A percentile compares a stretch with the other conserved stretches of the same genome.
Evolutionary conservation across 2,329 filamentous ascomycete genomes (phyloP).

Genomic region (Helotiales sp.): DNA sequence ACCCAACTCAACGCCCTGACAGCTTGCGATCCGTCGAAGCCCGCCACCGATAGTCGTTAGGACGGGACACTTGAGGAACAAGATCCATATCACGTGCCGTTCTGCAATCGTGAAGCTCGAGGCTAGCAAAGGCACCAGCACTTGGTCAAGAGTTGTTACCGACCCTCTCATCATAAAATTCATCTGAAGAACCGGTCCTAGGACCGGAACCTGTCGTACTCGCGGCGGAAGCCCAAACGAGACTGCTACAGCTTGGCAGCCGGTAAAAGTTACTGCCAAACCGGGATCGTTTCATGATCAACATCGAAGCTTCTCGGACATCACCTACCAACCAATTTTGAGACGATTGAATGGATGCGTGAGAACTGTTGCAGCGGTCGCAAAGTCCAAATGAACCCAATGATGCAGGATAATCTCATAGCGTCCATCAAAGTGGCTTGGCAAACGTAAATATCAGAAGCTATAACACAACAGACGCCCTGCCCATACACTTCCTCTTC

Average conservation of each 20-base stretch:
- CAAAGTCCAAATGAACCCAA: not conserved
- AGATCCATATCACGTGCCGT: too few species aligned
- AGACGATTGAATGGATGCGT: not conserved
- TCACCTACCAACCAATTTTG: not conserved
- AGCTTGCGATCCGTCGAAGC: not conserved
- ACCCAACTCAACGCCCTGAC: not conserved
- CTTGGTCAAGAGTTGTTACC: not conserved
- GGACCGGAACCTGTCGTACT: not conserved
- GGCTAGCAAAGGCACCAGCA: too few species aligned
- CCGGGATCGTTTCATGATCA: not conserved
- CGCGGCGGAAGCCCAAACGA: not conserved
- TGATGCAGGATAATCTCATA: not conserved
- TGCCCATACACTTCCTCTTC: slow-evolving; percentile 6
- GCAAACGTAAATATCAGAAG: not conserved
- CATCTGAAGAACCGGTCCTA: not conserved
- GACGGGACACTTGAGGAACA: too few species aligned
- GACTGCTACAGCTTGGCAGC: not conserved
- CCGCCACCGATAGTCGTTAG: too few species aligned
- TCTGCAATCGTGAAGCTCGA: too few species aligned
- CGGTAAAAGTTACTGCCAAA: not conserved
- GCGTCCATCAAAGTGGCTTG: not conserved
- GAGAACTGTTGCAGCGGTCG: too few species aligned
- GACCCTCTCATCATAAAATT: not conserved
- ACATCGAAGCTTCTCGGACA: not conserved
- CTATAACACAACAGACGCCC: not conserved